Evolutionary conservation across 1,139 yeast genomes (phyloP), one percentile per base, ranked within the genome.

Genomic region (Suhomyces bolitotheri): DNA sequence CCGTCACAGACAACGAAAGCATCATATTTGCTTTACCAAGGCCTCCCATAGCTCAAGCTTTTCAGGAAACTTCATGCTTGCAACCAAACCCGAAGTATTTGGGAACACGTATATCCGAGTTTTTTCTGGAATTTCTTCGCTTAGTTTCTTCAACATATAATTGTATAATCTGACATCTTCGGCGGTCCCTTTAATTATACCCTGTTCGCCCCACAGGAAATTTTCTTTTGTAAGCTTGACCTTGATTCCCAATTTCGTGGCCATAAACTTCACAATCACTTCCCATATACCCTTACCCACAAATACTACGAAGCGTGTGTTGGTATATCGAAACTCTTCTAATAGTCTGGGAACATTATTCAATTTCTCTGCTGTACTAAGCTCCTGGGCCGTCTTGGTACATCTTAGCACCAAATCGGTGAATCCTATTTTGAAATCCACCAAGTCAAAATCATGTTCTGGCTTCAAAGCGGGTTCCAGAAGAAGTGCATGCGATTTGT

Each of bases 261-360:
- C 33, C 25, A 47, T 28, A 27, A 36, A 51, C 36, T 44, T 45
- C 37, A 74, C 67, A 1, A 83, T 58, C 2, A 72, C 59, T 40
- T 82, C 88, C 88, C 89, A 84, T n/a, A 84, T 81, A 0, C 90
- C 90, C 46, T 82, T 82, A 0, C 95, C 95, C 3, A 84, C 74
- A 21, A 84, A 58, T 22, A 82, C 81, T 0, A 82, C 61, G 28
- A 65, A 62, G 23, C 56, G 47, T 0, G 83, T 78, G 2, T 52
- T 38, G 25, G 65, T 46, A 2, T 32, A 32, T 2, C 52, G 52
- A 32, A 85, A 62, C 39, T 76, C 80, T 1, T 48, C 46, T 12
- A 81, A 56, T 19, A 85, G 58, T 25, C 75, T 49, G 0, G 81
- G 80, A 0, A 79, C 85, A 32, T 78, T 80, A 1, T 58, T 64